phyloP scores from a whole-genome alignment of 768 basidiomycete genomes.

The Favolaschia claudopus region DNA sequence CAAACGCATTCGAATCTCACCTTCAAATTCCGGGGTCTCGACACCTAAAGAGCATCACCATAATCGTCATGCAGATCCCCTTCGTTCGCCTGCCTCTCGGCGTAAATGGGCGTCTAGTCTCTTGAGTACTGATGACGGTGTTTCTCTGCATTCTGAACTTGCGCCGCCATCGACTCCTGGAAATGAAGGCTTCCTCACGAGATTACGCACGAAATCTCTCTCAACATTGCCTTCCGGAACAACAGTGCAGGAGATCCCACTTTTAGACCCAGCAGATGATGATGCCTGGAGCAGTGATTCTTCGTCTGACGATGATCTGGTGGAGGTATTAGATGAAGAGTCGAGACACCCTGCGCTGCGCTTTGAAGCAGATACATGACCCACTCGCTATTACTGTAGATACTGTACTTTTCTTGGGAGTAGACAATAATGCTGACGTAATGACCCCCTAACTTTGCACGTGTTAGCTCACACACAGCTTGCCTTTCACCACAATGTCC shows the following conservation, averaged over 20 bases:
- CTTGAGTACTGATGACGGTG: constrained; percentile 36
- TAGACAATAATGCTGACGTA: constrained; percentile 13
- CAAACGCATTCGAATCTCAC: constrained; percentile 52
- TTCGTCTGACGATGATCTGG: constrained; percentile 56
- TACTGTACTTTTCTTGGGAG: too few relatives aligned
- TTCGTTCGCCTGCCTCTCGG: constrained; percentile 51
- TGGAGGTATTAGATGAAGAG: constrained; percentile 19
- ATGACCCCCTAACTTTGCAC: not conserved
- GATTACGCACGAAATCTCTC: constrained; percentile 53
- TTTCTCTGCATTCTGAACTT: constrained; percentile 6
- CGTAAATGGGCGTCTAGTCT: constrained; percentile 58
- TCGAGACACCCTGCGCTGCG: not conserved
- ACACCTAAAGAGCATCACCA: constrained; percentile 41
- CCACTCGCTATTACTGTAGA: too few relatives aligned
- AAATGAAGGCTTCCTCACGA: constrained; percentile 47
- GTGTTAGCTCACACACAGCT: not conserved
- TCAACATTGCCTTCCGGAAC: constrained; percentile 50
- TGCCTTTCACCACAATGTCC: not conserved
- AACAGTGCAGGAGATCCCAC: constrained; percentile 30
- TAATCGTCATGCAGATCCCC: constrained; percentile 42
- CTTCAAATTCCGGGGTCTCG: constrained; percentile 41
- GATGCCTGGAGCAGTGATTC: constrained; percentile 68
- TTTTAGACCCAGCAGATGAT: constrained; percentile 39
- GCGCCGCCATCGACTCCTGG: constrained; percentile 4
- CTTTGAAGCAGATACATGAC: too few relatives aligned